phyloP scores from a whole-genome alignment of 148 eudicot species.

The Fagopyrum esculentum region DNA sequence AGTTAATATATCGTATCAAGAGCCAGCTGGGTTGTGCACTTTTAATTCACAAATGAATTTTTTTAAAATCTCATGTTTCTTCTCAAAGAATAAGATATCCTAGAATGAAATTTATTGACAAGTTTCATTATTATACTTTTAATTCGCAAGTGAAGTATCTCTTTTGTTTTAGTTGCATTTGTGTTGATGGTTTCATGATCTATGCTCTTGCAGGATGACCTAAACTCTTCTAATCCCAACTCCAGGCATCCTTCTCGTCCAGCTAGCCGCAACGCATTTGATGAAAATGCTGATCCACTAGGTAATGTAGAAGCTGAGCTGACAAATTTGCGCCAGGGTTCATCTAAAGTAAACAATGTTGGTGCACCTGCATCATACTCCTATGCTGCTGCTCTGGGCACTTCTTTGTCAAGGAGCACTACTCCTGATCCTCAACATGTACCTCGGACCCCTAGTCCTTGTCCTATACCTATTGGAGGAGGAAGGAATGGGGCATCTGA shows the following conservation, averaged over 20 bases:
- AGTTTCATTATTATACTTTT: not conserved
- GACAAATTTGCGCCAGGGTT: constrained; percentile 42
- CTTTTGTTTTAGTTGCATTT: not conserved
- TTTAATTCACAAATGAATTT: not conserved
- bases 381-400: constrained; percentile 85
- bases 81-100: not conserved
- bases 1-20: not conserved
- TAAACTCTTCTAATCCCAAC: constrained; percentile 48
- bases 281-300: constrained; percentile 39
- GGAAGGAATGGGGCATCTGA: constrained; percentile 49
- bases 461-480: constrained; percentile 83
- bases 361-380: constrained; percentile 53
- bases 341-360: constrained; percentile 35
- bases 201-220: constrained; percentile 53
- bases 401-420: constrained; percentile 81
- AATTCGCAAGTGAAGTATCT: not conserved
- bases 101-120: not conserved
- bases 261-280: constrained; percentile 79
- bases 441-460: constrained; percentile 85
- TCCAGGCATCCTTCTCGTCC: constrained; percentile 87
- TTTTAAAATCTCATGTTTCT: not conserved
- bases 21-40: not conserved
- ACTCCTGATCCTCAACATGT: constrained; percentile 90
- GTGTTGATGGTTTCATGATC: not conserved
- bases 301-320: constrained; percentile 61